A percentile compares a stretch with the other conserved stretches of the same genome.
Conservation (phyloP, 306 rosid species). For the Prunus campanulata region DNA sequence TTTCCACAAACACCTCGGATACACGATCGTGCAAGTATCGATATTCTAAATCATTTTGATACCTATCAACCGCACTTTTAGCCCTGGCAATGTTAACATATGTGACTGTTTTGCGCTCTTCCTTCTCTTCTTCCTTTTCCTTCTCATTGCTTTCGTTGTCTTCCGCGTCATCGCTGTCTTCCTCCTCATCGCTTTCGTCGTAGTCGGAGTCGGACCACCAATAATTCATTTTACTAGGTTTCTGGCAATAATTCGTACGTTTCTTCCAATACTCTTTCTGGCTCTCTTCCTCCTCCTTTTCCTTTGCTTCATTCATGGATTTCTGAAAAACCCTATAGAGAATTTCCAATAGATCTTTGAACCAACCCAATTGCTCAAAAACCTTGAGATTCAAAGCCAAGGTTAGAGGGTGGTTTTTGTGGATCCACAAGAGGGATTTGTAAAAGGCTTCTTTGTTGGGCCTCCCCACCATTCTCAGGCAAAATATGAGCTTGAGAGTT, state of each 20-base stretch:
- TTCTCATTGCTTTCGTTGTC: neutral
- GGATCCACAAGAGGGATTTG: neutral
- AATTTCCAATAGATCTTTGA: neutral
- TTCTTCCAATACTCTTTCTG: neutral
- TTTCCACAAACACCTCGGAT: neutral
- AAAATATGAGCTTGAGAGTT: neutral
- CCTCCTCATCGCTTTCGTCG: neutral
- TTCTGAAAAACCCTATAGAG: neutral
- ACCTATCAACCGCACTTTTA: neutral
- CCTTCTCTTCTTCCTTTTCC: neutral
- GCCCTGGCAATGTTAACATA: neutral
- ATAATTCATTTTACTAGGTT: neutral
- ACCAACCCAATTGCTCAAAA: neutral
- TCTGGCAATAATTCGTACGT: too few species aligned
- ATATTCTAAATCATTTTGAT: neutral
- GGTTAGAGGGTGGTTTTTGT: slow-evolving; percentile 5
- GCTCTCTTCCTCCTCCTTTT: neutral
- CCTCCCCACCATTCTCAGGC: neutral
- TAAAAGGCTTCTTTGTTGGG: neutral
- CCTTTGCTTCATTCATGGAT: neutral
- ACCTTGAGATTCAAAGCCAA: neutral
- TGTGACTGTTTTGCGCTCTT: neutral
- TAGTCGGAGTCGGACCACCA: neutral
- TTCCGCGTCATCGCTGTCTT: neutral
- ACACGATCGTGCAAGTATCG: neutral